A percentile compares a stretch with the other conserved stretches of the same genome.
Evolutionary conservation across 495 filamentous ascomycete species (phyloP).

Genomic region (Penicillium roqueforti): DNA sequence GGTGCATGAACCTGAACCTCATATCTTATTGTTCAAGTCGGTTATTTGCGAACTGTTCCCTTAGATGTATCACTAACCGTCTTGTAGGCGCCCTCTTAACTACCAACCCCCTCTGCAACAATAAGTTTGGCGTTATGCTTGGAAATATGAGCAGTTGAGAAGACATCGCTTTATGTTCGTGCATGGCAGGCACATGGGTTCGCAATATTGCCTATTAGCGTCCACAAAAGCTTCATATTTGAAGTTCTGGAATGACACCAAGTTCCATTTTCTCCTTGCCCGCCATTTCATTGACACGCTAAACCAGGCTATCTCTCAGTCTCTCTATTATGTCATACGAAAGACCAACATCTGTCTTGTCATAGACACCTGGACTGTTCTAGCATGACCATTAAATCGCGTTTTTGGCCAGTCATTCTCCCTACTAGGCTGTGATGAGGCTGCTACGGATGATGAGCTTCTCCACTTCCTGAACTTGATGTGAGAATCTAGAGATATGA

Average conservation of each 20-base stretch:
- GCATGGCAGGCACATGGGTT: constrained; percentile 21
- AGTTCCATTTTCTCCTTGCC: constrained; percentile 26
- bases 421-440: constrained; percentile 77
- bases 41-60: constrained; percentile 26
- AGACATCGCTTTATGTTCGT: constrained; percentile 5
- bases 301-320: background rate
- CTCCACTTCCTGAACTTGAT: constrained; percentile 57
- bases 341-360: constrained; percentile 3
- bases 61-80: constrained; percentile 10
- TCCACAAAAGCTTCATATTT: constrained; percentile 27
- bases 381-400: constrained; percentile 45
- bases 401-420: constrained; percentile 78
- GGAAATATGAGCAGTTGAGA: constrained; percentile 7
- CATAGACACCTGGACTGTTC: constrained; percentile 1
- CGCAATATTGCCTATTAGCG: constrained; percentile 23
- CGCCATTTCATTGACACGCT: constrained; percentile 10
- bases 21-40: constrained; percentile 98
- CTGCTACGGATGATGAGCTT: constrained; percentile 71
- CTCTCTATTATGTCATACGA: constrained; percentile 7
- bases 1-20: constrained; percentile 96
- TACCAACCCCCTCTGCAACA: constrained; percentile 66
- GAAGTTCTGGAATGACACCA: constrained; percentile 33
- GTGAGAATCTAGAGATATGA: constrained; percentile 22
- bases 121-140: constrained; percentile 22
- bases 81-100: constrained; percentile 72